phyloP scores from a whole-genome alignment of 208 protist genomes.

The Crithidia brevicula region DNA sequence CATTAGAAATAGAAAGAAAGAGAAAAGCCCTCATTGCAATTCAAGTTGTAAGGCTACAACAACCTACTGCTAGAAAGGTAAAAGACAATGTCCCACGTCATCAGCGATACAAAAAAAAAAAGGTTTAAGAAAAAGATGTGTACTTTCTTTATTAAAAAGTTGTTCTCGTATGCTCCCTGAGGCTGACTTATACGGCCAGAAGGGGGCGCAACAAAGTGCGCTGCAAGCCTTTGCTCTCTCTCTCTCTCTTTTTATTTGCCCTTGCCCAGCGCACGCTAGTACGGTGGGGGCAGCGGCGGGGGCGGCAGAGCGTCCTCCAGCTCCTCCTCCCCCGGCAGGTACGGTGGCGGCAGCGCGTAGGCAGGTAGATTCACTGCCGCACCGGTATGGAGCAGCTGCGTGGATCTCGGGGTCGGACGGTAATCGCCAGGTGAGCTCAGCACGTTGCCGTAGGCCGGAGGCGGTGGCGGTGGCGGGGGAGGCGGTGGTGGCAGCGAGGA shows the following conservation, averaged over 20 bases:
- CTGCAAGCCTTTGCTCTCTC: too few species aligned
- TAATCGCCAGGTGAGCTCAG: slow-evolving; percentile 23
- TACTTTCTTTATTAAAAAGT: neutral
- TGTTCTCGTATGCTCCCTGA: too few species aligned
- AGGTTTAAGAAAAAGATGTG: slow-evolving; percentile 3
- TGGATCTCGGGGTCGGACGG: slow-evolving; percentile 42
- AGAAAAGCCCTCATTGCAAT: too few species aligned
- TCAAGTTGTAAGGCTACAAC: too few species aligned
- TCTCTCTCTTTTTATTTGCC: neutral
- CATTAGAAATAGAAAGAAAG: too few species aligned
- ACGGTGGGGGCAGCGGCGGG: slow-evolving; percentile 30
- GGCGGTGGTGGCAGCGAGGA: slow-evolving; percentile 22
- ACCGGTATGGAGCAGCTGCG: slow-evolving; percentile 32
- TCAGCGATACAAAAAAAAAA: neutral
- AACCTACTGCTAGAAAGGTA: too few species aligned
- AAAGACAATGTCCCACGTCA: neutral
- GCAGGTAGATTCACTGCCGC: slow-evolving; percentile 24
- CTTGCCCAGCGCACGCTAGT: neutral
- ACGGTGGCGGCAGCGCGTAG: slow-evolving; percentile 49
- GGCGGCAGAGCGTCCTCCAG: slow-evolving; percentile 16
- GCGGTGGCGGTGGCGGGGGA: slow-evolving; percentile 39
- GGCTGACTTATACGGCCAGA: too few species aligned
- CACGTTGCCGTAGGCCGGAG: slow-evolving; percentile 30
- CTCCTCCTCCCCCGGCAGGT: slow-evolving; percentile 21
- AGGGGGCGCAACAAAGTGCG: too few species aligned